Conservation (phyloP, 2,329 filamentous ascomycete genomes). For the Nemania serpens region DNA sequence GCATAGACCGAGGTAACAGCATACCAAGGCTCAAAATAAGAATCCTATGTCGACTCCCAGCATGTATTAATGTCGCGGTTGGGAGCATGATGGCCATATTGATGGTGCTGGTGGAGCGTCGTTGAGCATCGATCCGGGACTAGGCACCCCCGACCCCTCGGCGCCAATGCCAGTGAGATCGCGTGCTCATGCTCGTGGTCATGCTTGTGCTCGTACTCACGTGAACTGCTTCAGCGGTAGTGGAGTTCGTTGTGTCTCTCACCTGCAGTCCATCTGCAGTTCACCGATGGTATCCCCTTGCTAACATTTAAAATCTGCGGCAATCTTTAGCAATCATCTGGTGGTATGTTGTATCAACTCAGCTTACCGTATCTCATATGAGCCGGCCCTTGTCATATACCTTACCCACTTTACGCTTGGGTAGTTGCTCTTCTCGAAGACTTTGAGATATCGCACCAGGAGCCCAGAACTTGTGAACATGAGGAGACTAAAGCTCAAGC, state of each 20-base stretch:
- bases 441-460: constrained; percentile 92
- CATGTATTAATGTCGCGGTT: background rate
- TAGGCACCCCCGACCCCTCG: background rate
- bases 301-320: constrained; percentile 22
- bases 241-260: background rate
- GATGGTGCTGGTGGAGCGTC: background rate
- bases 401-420: constrained; percentile 98
- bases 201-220: background rate
- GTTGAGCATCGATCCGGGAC: background rate
- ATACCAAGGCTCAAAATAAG: background rate
- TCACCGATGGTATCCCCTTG: background rate
- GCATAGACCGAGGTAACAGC: background rate
- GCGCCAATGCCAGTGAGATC: background rate
- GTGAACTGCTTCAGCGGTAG: background rate
- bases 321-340: background rate
- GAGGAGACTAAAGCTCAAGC: constrained; percentile 86
- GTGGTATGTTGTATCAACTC: background rate
- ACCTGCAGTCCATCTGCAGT: background rate
- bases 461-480: constrained; percentile 98
- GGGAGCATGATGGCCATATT: background rate
- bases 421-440: constrained; percentile 99
- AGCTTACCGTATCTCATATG: constrained; percentile 87
- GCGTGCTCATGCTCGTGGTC: background rate
- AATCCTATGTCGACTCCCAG: background rate
- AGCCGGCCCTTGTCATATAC: constrained; percentile 97